phyloP scores from a whole-genome alignment of 495 filamentous ascomycete genomes.

The Aspergillus kassunensis region DNA sequence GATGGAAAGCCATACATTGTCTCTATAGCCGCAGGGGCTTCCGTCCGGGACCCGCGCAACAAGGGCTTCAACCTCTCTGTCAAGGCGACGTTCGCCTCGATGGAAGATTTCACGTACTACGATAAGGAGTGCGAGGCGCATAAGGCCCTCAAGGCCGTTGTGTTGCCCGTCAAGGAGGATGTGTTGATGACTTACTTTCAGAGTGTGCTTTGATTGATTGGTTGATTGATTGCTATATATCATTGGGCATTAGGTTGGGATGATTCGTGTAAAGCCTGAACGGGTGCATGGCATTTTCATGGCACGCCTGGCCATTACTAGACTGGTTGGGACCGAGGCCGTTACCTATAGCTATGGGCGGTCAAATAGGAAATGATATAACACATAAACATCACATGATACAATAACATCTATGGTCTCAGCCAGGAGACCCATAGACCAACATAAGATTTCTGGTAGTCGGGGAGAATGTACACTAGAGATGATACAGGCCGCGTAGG shows the following conservation, averaged over 20 bases:
- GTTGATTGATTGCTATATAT: not conserved
- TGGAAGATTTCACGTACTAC: slow-evolving; percentile 70
- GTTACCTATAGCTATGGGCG: slow-evolving; percentile 12
- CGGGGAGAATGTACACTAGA: slow-evolving; percentile 18
- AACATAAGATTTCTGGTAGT: slow-evolving; percentile 1
- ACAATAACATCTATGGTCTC: slow-evolving; percentile 15
- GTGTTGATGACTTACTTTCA: slow-evolving; percentile 50
- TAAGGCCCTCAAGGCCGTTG: slow-evolving; percentile 51
- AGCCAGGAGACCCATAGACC: slow-evolving; percentile 17
- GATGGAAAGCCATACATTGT: slow-evolving; percentile 66
- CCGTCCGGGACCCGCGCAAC: slow-evolving; percentile 50
- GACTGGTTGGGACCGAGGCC: slow-evolving; percentile 11
- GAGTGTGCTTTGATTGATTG: slow-evolving; percentile 29
- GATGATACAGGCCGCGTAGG: not conserved
- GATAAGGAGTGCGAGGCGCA: slow-evolving; percentile 63
- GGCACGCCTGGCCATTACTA: slow-evolving; percentile 15
- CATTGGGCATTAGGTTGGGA: not conserved
- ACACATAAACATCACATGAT: slow-evolving; percentile 21
- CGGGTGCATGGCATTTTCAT: slow-evolving; percentile 12
- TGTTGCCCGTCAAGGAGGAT: slow-evolving; percentile 33
- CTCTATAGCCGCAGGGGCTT: slow-evolving; percentile 36
- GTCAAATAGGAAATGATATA: slow-evolving; percentile 7
- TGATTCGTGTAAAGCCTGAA: not conserved
- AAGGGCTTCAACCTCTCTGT: slow-evolving; percentile 62
- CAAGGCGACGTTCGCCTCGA: slow-evolving; percentile 53